These are phyloP conservation scores for Myrica gale DNA, from an alignment of 306 rosid genomes.

Conservation along the genomic window DNA sequence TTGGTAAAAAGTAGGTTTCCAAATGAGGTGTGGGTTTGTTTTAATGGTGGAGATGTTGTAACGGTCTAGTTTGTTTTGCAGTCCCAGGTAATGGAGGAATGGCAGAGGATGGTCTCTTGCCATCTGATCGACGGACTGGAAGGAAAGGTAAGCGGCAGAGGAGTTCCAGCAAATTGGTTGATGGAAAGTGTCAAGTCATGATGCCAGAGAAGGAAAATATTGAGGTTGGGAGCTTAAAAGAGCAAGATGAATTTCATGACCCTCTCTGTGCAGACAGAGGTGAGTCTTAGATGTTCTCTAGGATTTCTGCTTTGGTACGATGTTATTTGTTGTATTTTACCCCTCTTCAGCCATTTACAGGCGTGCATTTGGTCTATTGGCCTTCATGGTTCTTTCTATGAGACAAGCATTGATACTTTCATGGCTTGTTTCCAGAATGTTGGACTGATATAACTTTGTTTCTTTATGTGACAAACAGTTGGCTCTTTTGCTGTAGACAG, in stretches of 20 bases:
- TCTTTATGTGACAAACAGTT: slow-evolving; percentile 32
- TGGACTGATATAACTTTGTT: slow-evolving; percentile 25
- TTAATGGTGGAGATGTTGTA: slow-evolving; percentile 23
- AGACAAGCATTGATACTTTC: no score
- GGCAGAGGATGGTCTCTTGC: slow-evolving; percentile 54
- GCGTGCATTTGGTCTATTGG: neutral
- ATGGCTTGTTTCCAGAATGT: slow-evolving; percentile 20
- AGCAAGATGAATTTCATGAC: slow-evolving; percentile 39
- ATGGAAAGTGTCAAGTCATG: slow-evolving; percentile 48
- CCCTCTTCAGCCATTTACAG: neutral
- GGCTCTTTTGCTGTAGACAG: slow-evolving; percentile 40
- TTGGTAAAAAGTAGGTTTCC: slow-evolving; percentile 36
- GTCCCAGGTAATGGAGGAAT: slow-evolving; percentile 52
- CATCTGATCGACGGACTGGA: slow-evolving; percentile 58
- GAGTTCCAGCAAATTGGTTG: slow-evolving; percentile 53
- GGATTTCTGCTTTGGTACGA: slow-evolving; percentile 21
- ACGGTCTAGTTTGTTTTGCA: slow-evolving; percentile 36
- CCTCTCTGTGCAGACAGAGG: slow-evolving; percentile 42
- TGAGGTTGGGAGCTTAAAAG: slow-evolving; percentile 43
- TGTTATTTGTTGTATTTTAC: neutral
- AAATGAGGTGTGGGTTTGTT: slow-evolving; percentile 15
- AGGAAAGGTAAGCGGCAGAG: slow-evolving; percentile 64
- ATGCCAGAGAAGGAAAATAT: slow-evolving; percentile 42
- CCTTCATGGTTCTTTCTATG: neutral
- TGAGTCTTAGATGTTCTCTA: slow-evolving; percentile 36